These are phyloP conservation scores for Silene coronaria DNA, from an alignment of 179 eudicot species.

Conservation along the genomic window DNA sequence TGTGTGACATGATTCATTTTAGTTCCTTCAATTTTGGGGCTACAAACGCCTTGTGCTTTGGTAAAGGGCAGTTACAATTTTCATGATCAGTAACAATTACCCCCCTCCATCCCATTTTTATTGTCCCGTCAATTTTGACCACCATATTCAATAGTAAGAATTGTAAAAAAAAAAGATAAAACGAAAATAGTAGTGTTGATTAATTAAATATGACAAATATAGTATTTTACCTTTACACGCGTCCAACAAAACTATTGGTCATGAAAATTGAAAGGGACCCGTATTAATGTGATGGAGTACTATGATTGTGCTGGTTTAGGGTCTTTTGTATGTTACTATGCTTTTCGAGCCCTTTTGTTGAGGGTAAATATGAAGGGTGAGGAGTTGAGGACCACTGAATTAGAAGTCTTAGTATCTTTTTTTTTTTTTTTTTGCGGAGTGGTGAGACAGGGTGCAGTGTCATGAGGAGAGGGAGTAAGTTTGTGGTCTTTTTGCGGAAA, in stretches of 20 bases:
- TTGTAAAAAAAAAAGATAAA: neutral
- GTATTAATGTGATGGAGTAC: neutral
- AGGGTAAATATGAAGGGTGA: neutral
- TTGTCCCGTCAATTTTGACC: too few relatives aligned
- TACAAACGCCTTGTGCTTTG: neutral
- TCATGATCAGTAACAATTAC: neutral
- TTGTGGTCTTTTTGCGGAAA: neutral
- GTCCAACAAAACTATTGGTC: neutral
- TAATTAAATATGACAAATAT: too few relatives aligned
- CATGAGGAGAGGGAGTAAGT: neutral
- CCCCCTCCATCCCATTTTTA: neutral
- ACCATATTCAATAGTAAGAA: neutral
- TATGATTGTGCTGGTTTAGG: slow-evolving; percentile 7
- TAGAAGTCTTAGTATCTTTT: neutral
- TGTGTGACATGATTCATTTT: slow-evolving; percentile 18
- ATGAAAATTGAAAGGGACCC: neutral
- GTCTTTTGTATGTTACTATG: neutral
- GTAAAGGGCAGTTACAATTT: neutral
- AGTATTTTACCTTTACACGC: neutral
- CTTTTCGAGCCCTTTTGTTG: neutral
- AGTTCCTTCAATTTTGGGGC: neutral
- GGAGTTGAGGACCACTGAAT: neutral
- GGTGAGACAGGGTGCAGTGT: neutral
- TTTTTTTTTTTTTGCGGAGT: neutral
- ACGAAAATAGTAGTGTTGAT: neutral